A percentile compares a stretch with the other conserved stretches of the same genome.
Evolutionary conservation across 2,329 filamentous ascomycete species (phyloP).

Genomic region (Aspergillaceae sp.): DNA sequence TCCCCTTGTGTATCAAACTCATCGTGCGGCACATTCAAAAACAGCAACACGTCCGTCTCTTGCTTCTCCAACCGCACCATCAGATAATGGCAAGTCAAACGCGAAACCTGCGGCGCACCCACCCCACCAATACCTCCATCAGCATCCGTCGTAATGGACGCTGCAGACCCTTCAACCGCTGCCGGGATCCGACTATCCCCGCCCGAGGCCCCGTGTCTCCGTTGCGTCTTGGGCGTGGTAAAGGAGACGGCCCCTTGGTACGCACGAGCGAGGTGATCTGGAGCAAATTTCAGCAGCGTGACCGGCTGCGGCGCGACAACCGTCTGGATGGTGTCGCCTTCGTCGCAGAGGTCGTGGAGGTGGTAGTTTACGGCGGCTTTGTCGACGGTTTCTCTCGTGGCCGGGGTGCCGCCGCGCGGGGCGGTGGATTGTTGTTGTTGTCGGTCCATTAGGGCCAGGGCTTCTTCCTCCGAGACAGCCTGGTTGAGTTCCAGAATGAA

Average conservation of each 20-base stretch:
- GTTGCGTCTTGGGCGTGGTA: constrained; percentile 12
- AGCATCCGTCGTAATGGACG: constrained; percentile 4
- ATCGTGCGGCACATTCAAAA: constrained; percentile 79
- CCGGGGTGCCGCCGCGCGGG: constrained; percentile 34
- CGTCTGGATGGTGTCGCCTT: constrained; percentile 56
- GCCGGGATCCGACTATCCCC: constrained; percentile 4
- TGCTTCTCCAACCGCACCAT: constrained; percentile 67
- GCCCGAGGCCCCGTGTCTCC: neutral
- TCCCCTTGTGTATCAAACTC: constrained; percentile 62
- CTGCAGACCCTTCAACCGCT: constrained; percentile 10
- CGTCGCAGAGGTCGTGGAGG: constrained; percentile 60
- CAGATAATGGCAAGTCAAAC: constrained; percentile 65
- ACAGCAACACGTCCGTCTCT: constrained; percentile 72
- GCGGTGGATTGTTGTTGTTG: constrained; percentile 10
- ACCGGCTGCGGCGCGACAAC: constrained; percentile 56
- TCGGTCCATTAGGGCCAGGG: constrained; percentile 14
- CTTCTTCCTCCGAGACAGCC: constrained; percentile 48
- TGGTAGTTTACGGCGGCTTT: constrained; percentile 58
- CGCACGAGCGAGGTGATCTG: constrained; percentile 7
- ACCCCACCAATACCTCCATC: constrained; percentile 9
- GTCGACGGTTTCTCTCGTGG: constrained; percentile 52
- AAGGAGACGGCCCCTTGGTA: constrained; percentile 24
- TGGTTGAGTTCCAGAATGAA: constrained; percentile 88
- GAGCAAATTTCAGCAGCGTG: constrained; percentile 45
- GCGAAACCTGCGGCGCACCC: constrained; percentile 16